Evolutionary conservation across 2,329 filamentous ascomycete species (phyloP), one percentile per base, ranked within the genome.

Genomic region (Teratosphaeria nubilosa): DNA sequence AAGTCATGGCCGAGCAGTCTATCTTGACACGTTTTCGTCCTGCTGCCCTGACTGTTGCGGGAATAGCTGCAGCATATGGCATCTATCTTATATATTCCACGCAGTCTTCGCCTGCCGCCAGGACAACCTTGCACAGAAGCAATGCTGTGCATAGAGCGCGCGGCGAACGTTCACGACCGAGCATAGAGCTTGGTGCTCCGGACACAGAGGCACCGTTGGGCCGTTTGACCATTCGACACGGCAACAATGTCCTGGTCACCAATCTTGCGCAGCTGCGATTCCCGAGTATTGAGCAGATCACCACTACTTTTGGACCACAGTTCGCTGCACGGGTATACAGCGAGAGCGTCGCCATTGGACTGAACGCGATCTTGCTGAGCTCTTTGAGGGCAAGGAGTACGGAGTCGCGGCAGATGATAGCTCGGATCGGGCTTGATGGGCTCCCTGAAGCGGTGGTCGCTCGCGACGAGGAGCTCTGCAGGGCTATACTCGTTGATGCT

Each of bases 121-220:
- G 5, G 20, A 56, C 62, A 66, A 65, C 61, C 63, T 51, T 89
- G 31, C 86, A 82, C 64, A 78, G 86, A 61, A 86, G 85, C 68
- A 88, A 88, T 71, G 86, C 86, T 11, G 69, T 88, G 41, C 83
- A 85, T 61, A 80, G 82, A 13, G 37, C 53, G 69, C 59, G 25
- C 14, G 52, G 27, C 34, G 58, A 48, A 5, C 52, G 24, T 14
- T 20, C 45, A 25, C 24, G 54, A 51, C 51, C 32, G 9, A 10
- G 31, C 24, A 24, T 56, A 7, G 20, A 51, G 10, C n/a, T 57
- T 30, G 25, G 25, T 27, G 24, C 31, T 37, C 56, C 59, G 10
- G 31, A 53, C 24, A 5, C 53, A 34, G 56, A 53, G 7, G 24
- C 32, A 22, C 34, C 48, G 14, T 32, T 60, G 30, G 54, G 56